Base-by-base conservation (phyloP, 495 filamentous ascomycete species). In the Trypethelium eluteriae region DNA sequence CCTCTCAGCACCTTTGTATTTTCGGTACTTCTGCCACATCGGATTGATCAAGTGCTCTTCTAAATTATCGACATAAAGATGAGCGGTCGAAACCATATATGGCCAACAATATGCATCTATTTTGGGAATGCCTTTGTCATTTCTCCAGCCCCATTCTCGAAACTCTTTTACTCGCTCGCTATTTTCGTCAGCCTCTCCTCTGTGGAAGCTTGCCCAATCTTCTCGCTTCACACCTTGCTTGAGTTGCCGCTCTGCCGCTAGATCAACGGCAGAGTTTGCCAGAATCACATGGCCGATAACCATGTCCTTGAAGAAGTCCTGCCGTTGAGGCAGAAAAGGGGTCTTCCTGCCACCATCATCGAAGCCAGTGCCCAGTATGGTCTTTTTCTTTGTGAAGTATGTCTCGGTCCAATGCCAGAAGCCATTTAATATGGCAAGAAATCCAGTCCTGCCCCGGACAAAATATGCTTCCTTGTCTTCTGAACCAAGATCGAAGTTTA, bases 41-140 rank as follows among this genome's bases (percentile, higher is more conserved):
- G 53, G 32, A 10, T 36, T 36, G 32, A 59, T 14, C 53, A 59
- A 36, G 14, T 59, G 53, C 36, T 59, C 32, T 9, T 59, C 53
- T 9, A 59, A 32, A 59, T 53, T 9, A 53, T 59, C 32, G 18
- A 59, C 53, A 36, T 59, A 59, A 36, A 59, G 53, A 59, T 59
- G 4, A 9, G 53, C n/a, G 18, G 36, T 36, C 3, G 5, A 59
- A 9, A 59, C 53, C 53, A 59, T 59, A 32, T 7, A 34, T 9
- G 53, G 53, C 14, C n/a, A 14, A 18, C 12, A 5, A 5, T 53
- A 18, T 5, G 49, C 49, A 18, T 53, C 49, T 18, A 11, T 14
- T 18, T 53, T 53, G 14, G 49, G 49, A 18, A 18, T 18, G 25
- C 25, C 49, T 7, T 14, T 44, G 7, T 14, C 6, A 44, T 44